These are phyloP conservation scores for Fusarium nurragi DNA, from an alignment of 2,329 filamentous ascomycete species.

Conservation along the genomic window DNA sequence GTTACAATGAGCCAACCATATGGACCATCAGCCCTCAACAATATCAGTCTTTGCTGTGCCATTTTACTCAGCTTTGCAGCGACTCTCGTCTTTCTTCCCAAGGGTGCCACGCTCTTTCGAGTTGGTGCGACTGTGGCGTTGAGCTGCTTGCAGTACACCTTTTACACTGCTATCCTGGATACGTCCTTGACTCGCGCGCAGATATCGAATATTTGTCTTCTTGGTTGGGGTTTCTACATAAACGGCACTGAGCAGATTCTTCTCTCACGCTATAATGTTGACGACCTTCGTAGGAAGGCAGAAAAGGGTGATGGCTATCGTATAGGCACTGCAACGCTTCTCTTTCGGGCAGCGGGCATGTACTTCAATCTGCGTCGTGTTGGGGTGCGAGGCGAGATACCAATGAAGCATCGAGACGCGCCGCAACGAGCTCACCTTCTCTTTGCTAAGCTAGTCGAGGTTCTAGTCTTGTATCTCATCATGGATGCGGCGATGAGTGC, in stretches of 20 bases:
- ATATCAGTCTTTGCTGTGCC: background rate
- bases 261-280: background rate
- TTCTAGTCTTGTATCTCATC: background rate
- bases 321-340: fast-evolving
- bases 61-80: background rate
- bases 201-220: background rate
- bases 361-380: slow-evolving; percentile 1
- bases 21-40: background rate
- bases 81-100: background rate
- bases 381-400: background rate
- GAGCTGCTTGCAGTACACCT: background rate
- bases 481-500: background rate
- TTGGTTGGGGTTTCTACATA: background rate
- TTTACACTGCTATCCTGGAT: background rate
- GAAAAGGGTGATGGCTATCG: fast-evolving
- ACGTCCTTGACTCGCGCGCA: background rate
- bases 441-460: background rate
- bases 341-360: background rate
- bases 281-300: background rate
- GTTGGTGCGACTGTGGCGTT: background rate
- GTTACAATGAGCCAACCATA: background rate
- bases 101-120: background rate
- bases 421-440: background rate
- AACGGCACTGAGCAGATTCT: background rate
- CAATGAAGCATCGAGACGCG: background rate